A percentile compares a stretch with the other conserved stretches of the same genome.
phyloP scores from a whole-genome alignment of 768 basidiomycete genomes.

The Xanthoconium purpureum region DNA sequence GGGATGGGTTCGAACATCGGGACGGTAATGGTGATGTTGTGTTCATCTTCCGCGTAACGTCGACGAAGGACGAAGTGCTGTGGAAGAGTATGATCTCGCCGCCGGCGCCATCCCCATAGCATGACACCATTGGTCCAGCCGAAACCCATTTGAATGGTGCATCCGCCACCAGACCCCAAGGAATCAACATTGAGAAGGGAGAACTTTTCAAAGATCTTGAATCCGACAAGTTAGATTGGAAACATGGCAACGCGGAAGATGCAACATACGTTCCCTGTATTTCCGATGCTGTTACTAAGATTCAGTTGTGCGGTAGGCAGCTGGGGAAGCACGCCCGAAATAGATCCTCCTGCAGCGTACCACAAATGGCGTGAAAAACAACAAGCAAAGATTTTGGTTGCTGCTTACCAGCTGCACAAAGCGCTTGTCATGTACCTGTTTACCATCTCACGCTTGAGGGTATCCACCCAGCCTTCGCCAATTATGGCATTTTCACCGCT shows the following conservation, averaged over 20 bases:
- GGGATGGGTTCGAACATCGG: conserved; percentile 97
- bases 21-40: conserved; percentile 90
- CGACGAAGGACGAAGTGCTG: conserved; percentile 91
- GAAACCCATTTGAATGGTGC: conserved; percentile 83
- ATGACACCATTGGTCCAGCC: conserved; percentile 87
- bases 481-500: conserved; percentile 64
- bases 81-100: conserved; percentile 96
- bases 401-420: conserved; percentile 80
- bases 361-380: conserved; percentile 21
- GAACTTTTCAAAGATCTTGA: conserved; percentile 88
- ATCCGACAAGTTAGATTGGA: neutral
- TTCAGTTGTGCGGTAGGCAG: conserved; percentile 70
- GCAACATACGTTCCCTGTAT: conserved; percentile 70
- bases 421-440: conserved; percentile 82
- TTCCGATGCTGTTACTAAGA: conserved; percentile 59
- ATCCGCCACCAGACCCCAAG: conserved; percentile 81
- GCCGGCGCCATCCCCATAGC: conserved; percentile 92
- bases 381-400: neutral
- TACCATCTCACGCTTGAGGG: conserved; percentile 67
- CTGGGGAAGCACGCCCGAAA: conserved; percentile 66
- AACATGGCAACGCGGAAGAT: too few species aligned
- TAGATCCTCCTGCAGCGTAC: conserved; percentile 86
- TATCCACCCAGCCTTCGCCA: conserved; percentile 64
- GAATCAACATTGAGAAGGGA: conserved; percentile 75
- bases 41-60: conserved; percentile 89